Evolutionary conservation across 192 early-diverging fungal species (phyloP), one percentile per base, ranked within the genome.

Genomic region (Coemansia sp.): DNA sequence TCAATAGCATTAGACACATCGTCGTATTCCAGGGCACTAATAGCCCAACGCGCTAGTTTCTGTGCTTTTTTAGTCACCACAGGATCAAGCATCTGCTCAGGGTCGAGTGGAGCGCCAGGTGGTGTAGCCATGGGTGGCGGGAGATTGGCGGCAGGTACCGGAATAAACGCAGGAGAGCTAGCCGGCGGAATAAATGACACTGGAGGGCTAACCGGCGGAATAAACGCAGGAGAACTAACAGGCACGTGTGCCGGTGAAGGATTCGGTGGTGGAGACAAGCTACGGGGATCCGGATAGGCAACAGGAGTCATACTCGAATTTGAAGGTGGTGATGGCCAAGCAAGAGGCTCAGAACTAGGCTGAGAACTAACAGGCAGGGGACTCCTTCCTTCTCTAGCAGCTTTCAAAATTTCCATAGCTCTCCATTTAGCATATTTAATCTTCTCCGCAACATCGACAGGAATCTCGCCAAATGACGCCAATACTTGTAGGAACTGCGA

Each of bases 361-460:
- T 29, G 27, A 29, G 27, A 29, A 29, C 27, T 29, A 29, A 29
- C 27, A 29, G 27, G 27, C 27, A 29, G 27, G 27, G 27, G 95
- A 16, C 50, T 65, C 33, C 92, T 86, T 4, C 97, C 97, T 73
- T 97, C 96, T 18, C 91, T 84, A 20, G 96, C 73, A 1, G 95
- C 94, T 73, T 94, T 97, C 34, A 96, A 83, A 34, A 99, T 99
- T 73, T 98, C 95, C 0, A 92, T 89, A 3, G 97, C 97, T 61
- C 97, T 93, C 90, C 93, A 99, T 72, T 97, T 97, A 2, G 97
- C 90, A 75, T 99, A 99, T 69, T 91, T 94, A 65, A 98, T 92
- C 80, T 97, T 99, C 68, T 94, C 90, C 2, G 55, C 62, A 34
- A 91, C 76, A 47, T 92, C 93, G 6, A 86, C 69, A 18, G 88